A percentile compares a stretch with the other conserved stretches of the same genome.
phyloP scores from a whole-genome alignment of 2,329 filamentous ascomycete genomes.

The Botrytis medusae region DNA sequence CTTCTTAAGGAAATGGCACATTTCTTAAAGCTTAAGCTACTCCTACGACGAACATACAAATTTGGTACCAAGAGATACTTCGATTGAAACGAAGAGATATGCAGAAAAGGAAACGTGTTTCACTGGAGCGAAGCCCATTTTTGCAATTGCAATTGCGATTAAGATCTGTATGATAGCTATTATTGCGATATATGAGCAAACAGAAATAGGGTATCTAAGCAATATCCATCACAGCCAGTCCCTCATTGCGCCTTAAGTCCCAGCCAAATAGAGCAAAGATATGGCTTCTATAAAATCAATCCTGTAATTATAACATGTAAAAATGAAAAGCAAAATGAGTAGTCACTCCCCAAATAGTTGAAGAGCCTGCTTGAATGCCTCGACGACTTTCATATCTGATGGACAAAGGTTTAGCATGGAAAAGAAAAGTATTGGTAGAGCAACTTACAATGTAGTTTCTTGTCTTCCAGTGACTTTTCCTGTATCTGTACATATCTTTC shows the following conservation, averaged over 20 bases:
- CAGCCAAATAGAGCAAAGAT: constrained; percentile 4
- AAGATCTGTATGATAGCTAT: constrained; percentile 16
- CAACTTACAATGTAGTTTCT: constrained; percentile 75
- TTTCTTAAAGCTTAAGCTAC: not conserved
- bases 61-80: not conserved
- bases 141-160: not conserved
- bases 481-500: constrained; percentile 72
- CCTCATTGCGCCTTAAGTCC: constrained; percentile 10
- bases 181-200: constrained; percentile 3
- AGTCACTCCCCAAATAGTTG: constrained; percentile 34
- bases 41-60: not conserved
- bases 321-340: not conserved
- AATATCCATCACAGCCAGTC: not conserved
- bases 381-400: constrained; percentile 56
- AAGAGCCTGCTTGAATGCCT: constrained; percentile 62
- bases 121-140: not conserved
- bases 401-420: constrained; percentile 26
- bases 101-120: not conserved
- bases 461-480: constrained; percentile 69
- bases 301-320: not conserved
- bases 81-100: not conserved
- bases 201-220: constrained; percentile 15
- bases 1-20: not conserved
- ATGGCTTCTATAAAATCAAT: not conserved
- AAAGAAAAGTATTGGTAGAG: not conserved